Conservation (phyloP, 2,329 filamentous ascomycete genomes). For the Claviceps capensis region DNA sequence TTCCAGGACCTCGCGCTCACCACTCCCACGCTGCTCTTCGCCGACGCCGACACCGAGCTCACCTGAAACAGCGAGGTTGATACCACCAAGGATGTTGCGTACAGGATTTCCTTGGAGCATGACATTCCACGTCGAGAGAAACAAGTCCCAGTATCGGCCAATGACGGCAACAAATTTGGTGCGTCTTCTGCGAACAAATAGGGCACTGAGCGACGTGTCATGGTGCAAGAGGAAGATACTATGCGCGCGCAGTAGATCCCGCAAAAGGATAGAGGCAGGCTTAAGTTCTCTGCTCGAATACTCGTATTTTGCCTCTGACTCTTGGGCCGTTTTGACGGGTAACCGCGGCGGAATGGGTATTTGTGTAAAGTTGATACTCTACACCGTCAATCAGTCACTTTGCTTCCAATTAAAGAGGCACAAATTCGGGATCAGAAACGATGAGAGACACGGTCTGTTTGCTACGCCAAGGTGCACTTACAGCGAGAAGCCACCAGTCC, state of each 20-base stretch:
- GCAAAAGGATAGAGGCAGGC: slow-evolving; percentile 60
- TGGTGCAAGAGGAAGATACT: slow-evolving; percentile 80
- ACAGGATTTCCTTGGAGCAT: slow-evolving; percentile 81
- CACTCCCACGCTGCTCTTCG: slow-evolving; percentile 88
- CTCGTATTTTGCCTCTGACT: slow-evolving; percentile 41
- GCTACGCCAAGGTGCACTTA: slow-evolving; percentile 29
- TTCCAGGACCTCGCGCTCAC: slow-evolving; percentile 84
- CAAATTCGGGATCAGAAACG: background rate
- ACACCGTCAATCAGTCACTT: background rate
- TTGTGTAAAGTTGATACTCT: slow-evolving; percentile 61
- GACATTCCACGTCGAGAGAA: slow-evolving; percentile 67
- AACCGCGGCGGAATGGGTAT: slow-evolving; percentile 46
- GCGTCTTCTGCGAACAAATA: slow-evolving; percentile 52
- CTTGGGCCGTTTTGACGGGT: slow-evolving; percentile 23
- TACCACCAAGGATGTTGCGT: slow-evolving; percentile 62
- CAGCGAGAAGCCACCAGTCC: slow-evolving; percentile 92
- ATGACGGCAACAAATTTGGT: slow-evolving; percentile 59
- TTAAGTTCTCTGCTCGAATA: slow-evolving; percentile 88
- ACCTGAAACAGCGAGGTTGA: slow-evolving; percentile 80
- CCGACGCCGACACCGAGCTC: slow-evolving; percentile 90
- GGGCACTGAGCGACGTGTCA: slow-evolving; percentile 53
- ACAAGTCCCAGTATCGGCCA: slow-evolving; percentile 67
- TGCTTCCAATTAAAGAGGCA: background rate
- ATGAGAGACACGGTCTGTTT: background rate
- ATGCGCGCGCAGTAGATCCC: slow-evolving; percentile 74